These are phyloP conservation scores for Salix purpurea DNA, from an alignment of 345 rosid species.

Conservation along the genomic window DNA sequence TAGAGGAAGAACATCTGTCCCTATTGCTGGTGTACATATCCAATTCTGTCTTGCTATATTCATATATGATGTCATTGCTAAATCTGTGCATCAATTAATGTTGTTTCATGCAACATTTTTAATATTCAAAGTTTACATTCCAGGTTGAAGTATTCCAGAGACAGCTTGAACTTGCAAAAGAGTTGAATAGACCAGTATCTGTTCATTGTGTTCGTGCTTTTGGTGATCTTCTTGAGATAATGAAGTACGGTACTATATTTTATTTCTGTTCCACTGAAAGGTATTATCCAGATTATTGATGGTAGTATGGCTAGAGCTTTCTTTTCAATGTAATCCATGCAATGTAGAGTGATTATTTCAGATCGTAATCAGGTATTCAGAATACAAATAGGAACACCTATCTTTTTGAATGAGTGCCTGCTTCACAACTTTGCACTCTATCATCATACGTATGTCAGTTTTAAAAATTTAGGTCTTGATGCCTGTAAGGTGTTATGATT, in stretches of 20 bases:
- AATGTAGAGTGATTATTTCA: neutral
- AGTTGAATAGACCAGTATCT: constrained; percentile 69
- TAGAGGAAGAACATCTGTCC: neutral
- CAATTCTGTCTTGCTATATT: neutral
- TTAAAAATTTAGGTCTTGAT: too few relatives aligned
- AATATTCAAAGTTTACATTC: neutral
- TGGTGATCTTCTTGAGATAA: constrained; percentile 72
- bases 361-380: neutral
- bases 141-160: constrained; percentile 66
- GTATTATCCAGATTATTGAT: neutral
- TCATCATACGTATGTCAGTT: too few relatives aligned
- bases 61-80: too few relatives aligned
- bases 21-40: neutral
- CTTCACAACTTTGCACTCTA: neutral
- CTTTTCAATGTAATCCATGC: neutral
- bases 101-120: neutral
- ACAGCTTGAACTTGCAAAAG: constrained; percentile 87
- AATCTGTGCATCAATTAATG: neutral
- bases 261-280: neutral
- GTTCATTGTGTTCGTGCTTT: constrained; percentile 88
- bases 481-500: too few relatives aligned
- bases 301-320: neutral
- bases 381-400: neutral
- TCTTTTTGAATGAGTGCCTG: neutral
- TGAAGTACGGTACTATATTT: constrained; percentile 44